Conservation (phyloP, 768 basidiomycete genomes). For the Pulveroboletus frians region DNA sequence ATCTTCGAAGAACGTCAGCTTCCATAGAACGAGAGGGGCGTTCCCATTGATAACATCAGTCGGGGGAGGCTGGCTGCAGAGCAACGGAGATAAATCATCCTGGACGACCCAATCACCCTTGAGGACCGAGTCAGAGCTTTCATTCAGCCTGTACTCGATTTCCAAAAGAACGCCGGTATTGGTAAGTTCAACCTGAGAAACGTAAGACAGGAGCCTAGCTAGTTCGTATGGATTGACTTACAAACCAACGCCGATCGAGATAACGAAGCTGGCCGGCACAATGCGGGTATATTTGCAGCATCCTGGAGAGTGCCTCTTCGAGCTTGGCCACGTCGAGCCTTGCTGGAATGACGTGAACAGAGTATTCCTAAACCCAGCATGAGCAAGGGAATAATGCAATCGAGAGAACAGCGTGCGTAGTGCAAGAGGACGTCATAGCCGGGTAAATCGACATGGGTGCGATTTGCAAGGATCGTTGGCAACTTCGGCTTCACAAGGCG, state of each 20-base stretch:
- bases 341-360: constrained; percentile 4
- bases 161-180: constrained; percentile 11
- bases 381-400: background rate
- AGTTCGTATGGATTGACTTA: background rate
- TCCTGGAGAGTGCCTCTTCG: constrained; percentile 6
- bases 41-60: background rate
- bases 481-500: constrained; percentile 4
- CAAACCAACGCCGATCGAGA: constrained; percentile 7
- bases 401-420: constrained; percentile 1
- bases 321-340: constrained; percentile 3
- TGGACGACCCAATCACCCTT: constrained; percentile 15
- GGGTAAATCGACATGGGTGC: constrained; percentile 8
- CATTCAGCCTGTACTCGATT: constrained; percentile 2
- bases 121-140: background rate
- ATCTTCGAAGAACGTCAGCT: constrained; percentile 15
- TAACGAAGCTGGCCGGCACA: constrained; percentile 8
- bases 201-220: background rate
- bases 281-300: constrained; percentile 15
- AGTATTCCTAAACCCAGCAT: background rate
- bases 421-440: constrained; percentile 14
- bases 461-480: constrained; percentile 8
- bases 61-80: constrained; percentile 1
- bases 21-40: constrained; percentile 17
- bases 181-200: constrained; percentile 10
- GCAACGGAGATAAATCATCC: constrained; percentile 5